Evolutionary conservation across 2,329 filamentous ascomycete genomes (phyloP).

Genomic region (Aureobasidium sp.): DNA sequence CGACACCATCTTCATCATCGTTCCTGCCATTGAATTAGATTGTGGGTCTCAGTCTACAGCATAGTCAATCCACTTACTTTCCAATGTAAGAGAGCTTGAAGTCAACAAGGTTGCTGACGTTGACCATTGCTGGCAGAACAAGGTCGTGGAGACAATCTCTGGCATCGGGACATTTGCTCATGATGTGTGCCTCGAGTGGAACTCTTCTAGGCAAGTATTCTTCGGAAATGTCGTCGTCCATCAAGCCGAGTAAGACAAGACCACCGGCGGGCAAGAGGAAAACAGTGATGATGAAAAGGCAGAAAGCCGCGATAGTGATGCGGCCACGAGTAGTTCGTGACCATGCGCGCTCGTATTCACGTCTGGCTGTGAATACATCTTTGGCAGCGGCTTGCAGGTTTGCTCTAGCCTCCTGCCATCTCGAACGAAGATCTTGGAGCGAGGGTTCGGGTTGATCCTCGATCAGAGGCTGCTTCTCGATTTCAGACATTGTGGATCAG

Average conservation of each 20-base stretch:
- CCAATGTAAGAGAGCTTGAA: slow-evolving; percentile 90
- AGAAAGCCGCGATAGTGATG: slow-evolving; percentile 23
- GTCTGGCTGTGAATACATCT: slow-evolving; percentile 26
- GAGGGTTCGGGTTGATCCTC: slow-evolving; percentile 12
- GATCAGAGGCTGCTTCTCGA: slow-evolving; percentile 16
- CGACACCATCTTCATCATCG: slow-evolving; percentile 66
- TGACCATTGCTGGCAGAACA: slow-evolving; percentile 80
- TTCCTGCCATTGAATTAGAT: slow-evolving; percentile 37
- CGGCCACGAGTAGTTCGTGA: slow-evolving; percentile 25
- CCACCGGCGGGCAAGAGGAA: slow-evolving; percentile 24
- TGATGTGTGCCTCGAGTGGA: slow-evolving; percentile 88
- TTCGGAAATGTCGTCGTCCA: slow-evolving; percentile 22
- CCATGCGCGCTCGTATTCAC: slow-evolving; percentile 30
- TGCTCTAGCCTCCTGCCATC: slow-evolving; percentile 13
- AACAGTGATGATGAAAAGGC: slow-evolving; percentile 28
- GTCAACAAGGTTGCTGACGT: slow-evolving; percentile 74
- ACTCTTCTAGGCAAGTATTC: slow-evolving; percentile 41
- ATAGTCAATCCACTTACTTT: slow-evolving; percentile 43
- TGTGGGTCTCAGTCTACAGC: background rate
- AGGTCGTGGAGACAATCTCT: slow-evolving; percentile 72
- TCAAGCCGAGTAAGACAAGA: slow-evolving; percentile 23
- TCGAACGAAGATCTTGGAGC: slow-evolving; percentile 15
- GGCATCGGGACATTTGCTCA: slow-evolving; percentile 90
- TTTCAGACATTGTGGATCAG: background rate
- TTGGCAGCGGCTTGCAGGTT: slow-evolving; percentile 10